These are phyloP conservation scores for Penicillium malachiteum DNA, from an alignment of 495 filamentous ascomycete species.

Conservation along the genomic window DNA sequence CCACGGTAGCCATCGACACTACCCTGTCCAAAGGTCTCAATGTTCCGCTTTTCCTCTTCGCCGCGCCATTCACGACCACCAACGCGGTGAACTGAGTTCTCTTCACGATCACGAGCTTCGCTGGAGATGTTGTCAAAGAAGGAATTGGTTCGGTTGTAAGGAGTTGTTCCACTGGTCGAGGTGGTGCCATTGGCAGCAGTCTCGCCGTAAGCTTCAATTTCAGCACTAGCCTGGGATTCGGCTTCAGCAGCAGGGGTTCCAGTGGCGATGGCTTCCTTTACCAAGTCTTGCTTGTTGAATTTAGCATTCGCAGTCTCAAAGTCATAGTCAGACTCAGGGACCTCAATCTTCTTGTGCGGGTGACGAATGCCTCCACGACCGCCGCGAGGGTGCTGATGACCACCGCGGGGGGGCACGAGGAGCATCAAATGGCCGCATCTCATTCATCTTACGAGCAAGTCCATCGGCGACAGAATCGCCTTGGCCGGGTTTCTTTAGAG, in stretches of 20 bases:
- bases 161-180: constrained; percentile 1
- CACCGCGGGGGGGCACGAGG: constrained; percentile 51
- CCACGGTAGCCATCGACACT: constrained; percentile 87
- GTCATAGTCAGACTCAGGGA: constrained; percentile 88
- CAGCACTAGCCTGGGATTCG: constrained; percentile 34
- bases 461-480: constrained; percentile 64
- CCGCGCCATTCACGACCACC: constrained; percentile 90
- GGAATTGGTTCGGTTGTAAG: constrained; percentile 78
- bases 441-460: constrained; percentile 78
- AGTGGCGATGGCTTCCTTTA: constrained; percentile 83
- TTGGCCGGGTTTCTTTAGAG: constrained; percentile 43
- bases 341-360: constrained; percentile 70
- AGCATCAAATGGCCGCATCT: constrained; percentile 71
- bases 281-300: constrained; percentile 95
- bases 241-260: constrained; percentile 66
- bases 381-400: constrained; percentile 48
- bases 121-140: constrained; percentile 99
- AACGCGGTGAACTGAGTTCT: constrained; percentile 59
- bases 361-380: constrained; percentile 55
- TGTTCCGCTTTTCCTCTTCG: constrained; percentile 91
- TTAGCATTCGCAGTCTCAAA: constrained; percentile 92
- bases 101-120: constrained; percentile 86
- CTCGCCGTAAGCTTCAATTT: constrained; percentile 36
- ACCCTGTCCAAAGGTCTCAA: constrained; percentile 98
- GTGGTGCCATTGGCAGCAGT: constrained; percentile 33